Conservation (phyloP, 2,329 filamentous ascomycete species). For the Cercospora beticola region DNA sequence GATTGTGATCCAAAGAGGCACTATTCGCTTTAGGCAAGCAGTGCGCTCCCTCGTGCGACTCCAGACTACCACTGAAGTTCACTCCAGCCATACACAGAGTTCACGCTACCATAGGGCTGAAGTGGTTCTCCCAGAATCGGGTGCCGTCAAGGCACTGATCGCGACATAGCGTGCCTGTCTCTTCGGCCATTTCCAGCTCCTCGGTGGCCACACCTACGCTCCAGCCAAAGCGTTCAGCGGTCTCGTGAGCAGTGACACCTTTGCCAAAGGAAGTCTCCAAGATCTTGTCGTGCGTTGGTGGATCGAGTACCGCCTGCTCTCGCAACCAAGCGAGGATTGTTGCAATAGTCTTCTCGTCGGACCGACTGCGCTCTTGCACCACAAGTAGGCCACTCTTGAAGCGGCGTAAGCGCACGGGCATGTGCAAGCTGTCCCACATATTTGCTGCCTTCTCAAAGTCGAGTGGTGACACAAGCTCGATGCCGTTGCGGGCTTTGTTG, state of each 20-base stretch:
- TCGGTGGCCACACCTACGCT: conserved; percentile 94
- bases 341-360: conserved; percentile 83
- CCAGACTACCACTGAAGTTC: not conserved
- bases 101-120: conserved; percentile 16
- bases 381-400: conserved; percentile 96
- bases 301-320: conserved; percentile 43
- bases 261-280: conserved; percentile 70
- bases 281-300: conserved; percentile 66
- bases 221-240: conserved; percentile 89
- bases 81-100: not conserved
- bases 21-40: not conserved
- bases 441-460: conserved; percentile 89
- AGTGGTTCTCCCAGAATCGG: conserved; percentile 83
- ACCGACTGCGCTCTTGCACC: conserved; percentile 83
- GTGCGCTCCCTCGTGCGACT: not conserved
- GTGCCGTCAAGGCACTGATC: conserved; percentile 90
- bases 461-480: conserved; percentile 86
- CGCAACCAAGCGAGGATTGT: conserved; percentile 75
- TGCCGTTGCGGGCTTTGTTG: conserved; percentile 87
- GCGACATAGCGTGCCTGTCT: conserved; percentile 79
- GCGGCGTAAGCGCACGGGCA: conserved; percentile 81
- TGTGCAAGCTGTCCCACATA: conserved; percentile 81
- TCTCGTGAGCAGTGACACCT: conserved; percentile 85
- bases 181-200: conserved; percentile 96
- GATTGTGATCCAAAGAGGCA: not conserved